These are phyloP conservation scores for Acanthochlamys bracteata DNA, from an alignment of 106 monocot genomes.

Conservation along the genomic window DNA sequence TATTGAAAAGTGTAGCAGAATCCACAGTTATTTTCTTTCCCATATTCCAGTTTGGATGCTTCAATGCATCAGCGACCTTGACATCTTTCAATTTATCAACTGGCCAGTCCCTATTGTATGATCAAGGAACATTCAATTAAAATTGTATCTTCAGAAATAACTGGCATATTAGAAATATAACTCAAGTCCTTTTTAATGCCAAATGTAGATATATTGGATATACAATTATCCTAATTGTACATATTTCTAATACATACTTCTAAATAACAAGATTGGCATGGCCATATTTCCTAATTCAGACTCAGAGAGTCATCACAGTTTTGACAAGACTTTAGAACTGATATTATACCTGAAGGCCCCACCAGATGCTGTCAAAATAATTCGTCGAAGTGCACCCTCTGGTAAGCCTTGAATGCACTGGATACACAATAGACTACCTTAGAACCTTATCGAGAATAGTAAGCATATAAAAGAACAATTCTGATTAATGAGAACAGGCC, in stretches of 20 bases:
- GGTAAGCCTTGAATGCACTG: conserved; percentile 98
- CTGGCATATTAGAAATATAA: too few relatives aligned
- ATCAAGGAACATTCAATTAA: too few relatives aligned
- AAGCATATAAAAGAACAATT: conserved; percentile 1
- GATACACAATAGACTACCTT: not conserved
- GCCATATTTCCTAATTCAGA: too few relatives aligned
- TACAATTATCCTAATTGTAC: too few relatives aligned
- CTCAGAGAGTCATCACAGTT: too few relatives aligned
- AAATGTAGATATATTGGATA: too few relatives aligned
- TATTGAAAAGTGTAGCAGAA: conserved; percentile 96
- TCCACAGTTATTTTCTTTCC: conserved; percentile 97
- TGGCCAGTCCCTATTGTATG: conserved; percentile 65
- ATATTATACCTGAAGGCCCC: conserved; percentile 76
- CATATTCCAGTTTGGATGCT: conserved; percentile 96
- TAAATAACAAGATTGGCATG: too few relatives aligned
- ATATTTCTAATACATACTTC: too few relatives aligned
- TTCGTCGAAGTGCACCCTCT: conserved; percentile 80
- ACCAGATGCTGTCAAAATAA: conserved; percentile 96
- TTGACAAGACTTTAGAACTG: too few relatives aligned
- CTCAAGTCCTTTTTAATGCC: too few relatives aligned
- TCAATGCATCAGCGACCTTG: conserved; percentile 96
- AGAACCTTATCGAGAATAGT: not conserved
- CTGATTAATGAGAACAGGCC: not conserved
- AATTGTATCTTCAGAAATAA: too few relatives aligned
- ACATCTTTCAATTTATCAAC: conserved; percentile 86